Base-by-base conservation (phyloP, 306 rosid species). In the Myrica gale region DNA sequence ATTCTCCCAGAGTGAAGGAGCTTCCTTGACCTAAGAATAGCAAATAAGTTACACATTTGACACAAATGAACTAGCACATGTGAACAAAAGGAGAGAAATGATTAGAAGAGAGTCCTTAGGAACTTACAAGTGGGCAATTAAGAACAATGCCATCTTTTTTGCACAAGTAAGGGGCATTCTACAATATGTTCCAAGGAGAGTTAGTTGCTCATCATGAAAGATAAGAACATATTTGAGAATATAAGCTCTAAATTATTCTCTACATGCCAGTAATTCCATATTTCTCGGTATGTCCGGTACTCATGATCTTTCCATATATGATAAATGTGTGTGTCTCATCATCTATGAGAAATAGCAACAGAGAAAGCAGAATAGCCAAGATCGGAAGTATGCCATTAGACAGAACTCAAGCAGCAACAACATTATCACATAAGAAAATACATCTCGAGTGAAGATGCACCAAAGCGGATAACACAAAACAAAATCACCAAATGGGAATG, bases 1-100 rank as follows among this genome's bases (percentile, higher is more conserved):
- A 87, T 96, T 96, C 84, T 96, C 97, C 99, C 99, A 96, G 21
- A 96, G 97, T 26, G 99, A 96, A 32, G 91, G 84, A 10, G 88
- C 74, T 84, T 96, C 99, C 87, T 96, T 96, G 7, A 92, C 99
- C 99, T 96, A 73, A 21, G 73, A 53, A 76, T 2, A 48, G 19
- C 71, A 52, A 58, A 75, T 61, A 44, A 60, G 3, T 32, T 11
- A n/a, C 20, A 75, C 51, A 19, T 60, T 54, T 54, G 65, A 10
- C 23, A 46, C 42, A 44, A 17, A 76, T 60, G 16, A 52, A 20
- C 4, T 52, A 41, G 21, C 68, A 68, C 46, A 65, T 76, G 72
- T 8, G 60, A 46, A 46, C 12, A 32, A 10, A 43, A 53, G 32
- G 44, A 68, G 74, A 48, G 11, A 63, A 23, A 60, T 58, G 47